Conservation (phyloP, 2,329 filamentous ascomycete species). For the Thelonectria blattea region DNA sequence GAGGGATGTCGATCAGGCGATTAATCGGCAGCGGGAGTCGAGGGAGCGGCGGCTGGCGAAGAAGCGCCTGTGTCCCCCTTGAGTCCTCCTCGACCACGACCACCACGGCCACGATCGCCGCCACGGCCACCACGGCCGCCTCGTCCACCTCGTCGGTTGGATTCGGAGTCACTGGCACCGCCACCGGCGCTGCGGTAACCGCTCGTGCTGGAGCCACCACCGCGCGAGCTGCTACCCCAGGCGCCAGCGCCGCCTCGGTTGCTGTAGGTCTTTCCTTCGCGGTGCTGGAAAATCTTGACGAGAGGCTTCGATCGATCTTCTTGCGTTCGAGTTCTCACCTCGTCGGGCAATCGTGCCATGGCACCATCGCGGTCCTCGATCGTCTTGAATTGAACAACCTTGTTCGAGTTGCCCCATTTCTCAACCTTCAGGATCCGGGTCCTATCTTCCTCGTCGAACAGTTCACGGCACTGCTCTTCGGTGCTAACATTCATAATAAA, state of each 20-base stretch:
- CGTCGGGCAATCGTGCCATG: constrained; percentile 74
- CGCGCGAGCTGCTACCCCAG: constrained; percentile 70
- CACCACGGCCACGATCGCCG: constrained; percentile 62
- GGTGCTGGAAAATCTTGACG: constrained; percentile 82
- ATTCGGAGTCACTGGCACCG: constrained; percentile 74
- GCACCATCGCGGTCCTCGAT: constrained; percentile 81
- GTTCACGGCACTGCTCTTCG: constrained; percentile 80
- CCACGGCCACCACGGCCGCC: constrained; percentile 65
- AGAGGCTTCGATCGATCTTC: constrained; percentile 80
- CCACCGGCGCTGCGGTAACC: constrained; percentile 84
- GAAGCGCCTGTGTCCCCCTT: constrained; percentile 64
- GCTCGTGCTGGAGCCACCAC: constrained; percentile 63
- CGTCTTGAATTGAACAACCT: constrained; percentile 84
- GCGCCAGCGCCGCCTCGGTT: constrained; percentile 70
- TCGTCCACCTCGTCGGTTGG: constrained; percentile 61
- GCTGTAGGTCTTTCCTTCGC: constrained; percentile 60
- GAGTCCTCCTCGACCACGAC: constrained; percentile 61
- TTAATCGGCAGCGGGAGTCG: constrained; percentile 53
- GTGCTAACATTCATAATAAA: constrained; percentile 88
- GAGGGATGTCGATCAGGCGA: constrained; percentile 20
- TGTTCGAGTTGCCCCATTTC: constrained; percentile 80
- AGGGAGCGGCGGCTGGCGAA: constrained; percentile 59
- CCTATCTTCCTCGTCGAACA: constrained; percentile 84
- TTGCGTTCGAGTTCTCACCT: constrained; percentile 74
- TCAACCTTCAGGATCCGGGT: constrained; percentile 80